phyloP scores from a whole-genome alignment of 352 stramenopile species.

The Globisporangium emineosum region DNA sequence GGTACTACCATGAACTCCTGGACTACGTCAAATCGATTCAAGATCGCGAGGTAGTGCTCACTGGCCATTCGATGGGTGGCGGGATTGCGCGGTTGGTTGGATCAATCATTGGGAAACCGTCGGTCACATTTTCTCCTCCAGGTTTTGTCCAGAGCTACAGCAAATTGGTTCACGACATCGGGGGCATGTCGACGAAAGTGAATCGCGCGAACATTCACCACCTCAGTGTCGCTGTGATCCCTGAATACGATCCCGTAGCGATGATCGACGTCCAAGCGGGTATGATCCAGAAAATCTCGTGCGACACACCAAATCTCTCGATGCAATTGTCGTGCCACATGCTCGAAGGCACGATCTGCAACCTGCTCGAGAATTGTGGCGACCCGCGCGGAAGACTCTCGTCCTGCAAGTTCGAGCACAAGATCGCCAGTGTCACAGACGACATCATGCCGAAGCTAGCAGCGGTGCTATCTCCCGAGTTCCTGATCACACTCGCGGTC shows the following conservation, averaged over 20 bases:
- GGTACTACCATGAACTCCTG: constrained; percentile 86
- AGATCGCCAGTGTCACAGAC: constrained; percentile 69
- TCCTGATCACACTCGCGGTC: constrained; percentile 49
- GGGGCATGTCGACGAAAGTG: constrained; percentile 65
- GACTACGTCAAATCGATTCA: constrained; percentile 78
- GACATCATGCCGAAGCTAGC: constrained; percentile 53
- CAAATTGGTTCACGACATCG: constrained; percentile 83
- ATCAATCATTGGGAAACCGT: constrained; percentile 68
- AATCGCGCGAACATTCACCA: constrained; percentile 79
- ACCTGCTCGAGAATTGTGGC: constrained; percentile 77
- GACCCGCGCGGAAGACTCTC: constrained; percentile 56
- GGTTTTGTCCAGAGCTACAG: constrained; percentile 87
- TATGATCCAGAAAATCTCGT: constrained; percentile 90
- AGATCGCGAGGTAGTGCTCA: constrained; percentile 82
- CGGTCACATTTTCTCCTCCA: constrained; percentile 85
- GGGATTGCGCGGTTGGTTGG: constrained; percentile 84
- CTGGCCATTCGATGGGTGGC: constrained; percentile 86
- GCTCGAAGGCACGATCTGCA: constrained; percentile 88
- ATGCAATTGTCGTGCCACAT: constrained; percentile 91
- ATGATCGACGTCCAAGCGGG: constrained; percentile 88
- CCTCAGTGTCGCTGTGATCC: constrained; percentile 79
- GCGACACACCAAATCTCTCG: constrained; percentile 79
- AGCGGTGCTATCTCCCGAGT: constrained; percentile 49
- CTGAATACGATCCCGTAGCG: constrained; percentile 86
- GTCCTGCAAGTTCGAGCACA: constrained; percentile 71